Evolutionary conservation across 805 yeast species (phyloP).

Genomic region (Wickerhamomyces hampshirensis): DNA sequence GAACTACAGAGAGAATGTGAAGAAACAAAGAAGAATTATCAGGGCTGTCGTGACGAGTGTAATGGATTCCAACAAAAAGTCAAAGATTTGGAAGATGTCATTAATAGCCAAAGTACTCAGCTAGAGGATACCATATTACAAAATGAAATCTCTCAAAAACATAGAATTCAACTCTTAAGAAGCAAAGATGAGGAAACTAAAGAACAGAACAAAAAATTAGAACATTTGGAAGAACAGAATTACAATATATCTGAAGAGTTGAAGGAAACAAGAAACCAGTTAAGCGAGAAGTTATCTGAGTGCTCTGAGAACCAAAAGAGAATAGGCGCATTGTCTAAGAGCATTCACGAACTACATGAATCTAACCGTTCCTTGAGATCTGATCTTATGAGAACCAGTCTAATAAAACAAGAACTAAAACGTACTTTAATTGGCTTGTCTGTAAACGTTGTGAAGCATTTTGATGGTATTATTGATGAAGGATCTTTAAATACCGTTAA

Average conservation of each 20-base stretch:
- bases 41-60: background rate
- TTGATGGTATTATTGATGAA: constrained; percentile 17
- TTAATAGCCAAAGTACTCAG: background rate
- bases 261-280: constrained; percentile 6
- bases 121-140: background rate
- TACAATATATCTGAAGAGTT: constrained; percentile 1
- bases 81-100: constrained; percentile 5
- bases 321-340: constrained; percentile 1
- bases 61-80: background rate
- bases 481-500: constrained; percentile 10
- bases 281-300: constrained; percentile 12
- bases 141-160: background rate
- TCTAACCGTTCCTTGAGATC: constrained; percentile 8
- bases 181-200: constrained; percentile 16
- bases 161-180: constrained; percentile 1
- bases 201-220: constrained; percentile 5
- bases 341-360: constrained; percentile 3
- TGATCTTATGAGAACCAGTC: constrained; percentile 8
- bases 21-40: background rate
- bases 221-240: background rate
- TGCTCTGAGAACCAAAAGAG: constrained; percentile 2
- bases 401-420: constrained; percentile 10
- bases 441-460: constrained; percentile 5
- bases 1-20: background rate
- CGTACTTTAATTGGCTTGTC: constrained; percentile 6